Evolutionary conservation across 495 filamentous ascomycete species (phyloP).

Genomic region (Cercophora scortea): DNA sequence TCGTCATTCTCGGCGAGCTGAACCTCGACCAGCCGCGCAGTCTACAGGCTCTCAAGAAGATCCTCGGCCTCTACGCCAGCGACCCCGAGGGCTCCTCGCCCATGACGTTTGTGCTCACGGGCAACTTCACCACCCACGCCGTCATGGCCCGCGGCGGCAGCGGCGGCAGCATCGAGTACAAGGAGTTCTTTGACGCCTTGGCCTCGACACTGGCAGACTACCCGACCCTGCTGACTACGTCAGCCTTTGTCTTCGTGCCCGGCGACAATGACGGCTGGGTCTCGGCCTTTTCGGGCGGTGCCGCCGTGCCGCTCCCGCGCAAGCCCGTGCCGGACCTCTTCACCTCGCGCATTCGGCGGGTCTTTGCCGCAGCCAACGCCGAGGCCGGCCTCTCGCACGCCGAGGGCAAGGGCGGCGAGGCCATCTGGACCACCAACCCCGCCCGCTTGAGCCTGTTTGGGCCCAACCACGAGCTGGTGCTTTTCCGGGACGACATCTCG

Average conservation of each 20-base stretch:
- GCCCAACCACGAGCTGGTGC: constrained; percentile 71
- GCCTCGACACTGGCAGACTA: constrained; percentile 80
- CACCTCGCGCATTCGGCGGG: constrained; percentile 72
- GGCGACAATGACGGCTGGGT: constrained; percentile 94
- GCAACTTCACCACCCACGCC: constrained; percentile 74
- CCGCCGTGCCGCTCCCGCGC: constrained; percentile 64
- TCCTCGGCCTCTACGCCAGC: constrained; percentile 62
- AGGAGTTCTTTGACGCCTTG: constrained; percentile 84
- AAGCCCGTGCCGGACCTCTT: constrained; percentile 76
- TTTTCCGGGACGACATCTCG: constrained; percentile 80
- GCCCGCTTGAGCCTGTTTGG: constrained; percentile 75
- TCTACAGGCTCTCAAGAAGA: constrained; percentile 66
- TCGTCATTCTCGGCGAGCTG: constrained; percentile 73
- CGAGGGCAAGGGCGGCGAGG: constrained; percentile 47
- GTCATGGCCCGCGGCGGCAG: constrained; percentile 62
- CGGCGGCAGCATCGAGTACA: constrained; percentile 80
- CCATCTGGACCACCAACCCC: constrained; percentile 84
- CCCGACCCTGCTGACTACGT: constrained; percentile 66
- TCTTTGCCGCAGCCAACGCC: constrained; percentile 66
- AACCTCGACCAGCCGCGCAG: constrained; percentile 75
- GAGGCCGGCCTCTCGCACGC: constrained; percentile 34
- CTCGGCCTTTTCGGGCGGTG: constrained; percentile 78
- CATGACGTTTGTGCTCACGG: constrained; percentile 69
- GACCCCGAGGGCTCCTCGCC: constrained; percentile 59
- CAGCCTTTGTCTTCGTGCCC: constrained; percentile 86